phyloP scores from a whole-genome alignment of 2,329 filamentous ascomycete species.

The Phyllosticta citriasiana region DNA sequence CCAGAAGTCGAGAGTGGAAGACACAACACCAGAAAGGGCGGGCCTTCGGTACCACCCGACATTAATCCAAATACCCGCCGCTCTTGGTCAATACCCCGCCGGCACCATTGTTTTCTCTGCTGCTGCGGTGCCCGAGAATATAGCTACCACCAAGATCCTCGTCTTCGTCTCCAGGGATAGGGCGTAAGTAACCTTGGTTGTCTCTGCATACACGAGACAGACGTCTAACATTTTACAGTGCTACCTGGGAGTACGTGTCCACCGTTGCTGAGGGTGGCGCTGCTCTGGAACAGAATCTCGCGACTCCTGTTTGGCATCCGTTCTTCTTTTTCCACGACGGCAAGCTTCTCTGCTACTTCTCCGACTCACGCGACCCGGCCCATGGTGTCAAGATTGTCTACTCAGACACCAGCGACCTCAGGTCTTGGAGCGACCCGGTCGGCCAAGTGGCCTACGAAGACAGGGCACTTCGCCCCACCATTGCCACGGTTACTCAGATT shows the following conservation, averaged over 20 bases:
- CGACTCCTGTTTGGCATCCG: slow-evolving; percentile 64
- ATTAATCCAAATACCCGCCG: slow-evolving; percentile 52
- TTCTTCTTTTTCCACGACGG: slow-evolving; percentile 52
- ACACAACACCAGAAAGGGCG: too few relatives aligned
- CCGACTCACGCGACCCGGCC: slow-evolving; percentile 53
- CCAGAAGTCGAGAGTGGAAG: slow-evolving; percentile 49
- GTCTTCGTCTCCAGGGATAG: slow-evolving; percentile 55
- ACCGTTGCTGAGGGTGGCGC: slow-evolving; percentile 55
- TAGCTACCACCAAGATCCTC: slow-evolving; percentile 57
- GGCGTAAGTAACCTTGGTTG: slow-evolving; percentile 29
- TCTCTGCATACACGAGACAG: too few relatives aligned
- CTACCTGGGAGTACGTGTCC: slow-evolving; percentile 57
- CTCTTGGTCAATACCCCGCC: slow-evolving; percentile 47
- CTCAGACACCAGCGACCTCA: slow-evolving; percentile 50
- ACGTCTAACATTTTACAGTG: not conserved
- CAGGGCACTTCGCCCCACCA: slow-evolving; percentile 56
- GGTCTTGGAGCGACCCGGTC: slow-evolving; percentile 48
- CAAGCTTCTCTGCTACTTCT: slow-evolving; percentile 57
- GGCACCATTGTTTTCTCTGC: slow-evolving; percentile 56
- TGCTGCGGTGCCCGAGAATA: slow-evolving; percentile 48
- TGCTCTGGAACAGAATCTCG: slow-evolving; percentile 52
- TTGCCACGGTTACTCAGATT: slow-evolving; percentile 53
- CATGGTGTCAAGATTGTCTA: slow-evolving; percentile 62
- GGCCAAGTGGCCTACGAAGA: slow-evolving; percentile 54
- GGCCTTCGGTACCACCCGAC: slow-evolving; percentile 57